These are phyloP conservation scores for Chlorella variabilis DNA, from an alignment of 163 green algal genomes.

Conservation along the genomic window DNA sequence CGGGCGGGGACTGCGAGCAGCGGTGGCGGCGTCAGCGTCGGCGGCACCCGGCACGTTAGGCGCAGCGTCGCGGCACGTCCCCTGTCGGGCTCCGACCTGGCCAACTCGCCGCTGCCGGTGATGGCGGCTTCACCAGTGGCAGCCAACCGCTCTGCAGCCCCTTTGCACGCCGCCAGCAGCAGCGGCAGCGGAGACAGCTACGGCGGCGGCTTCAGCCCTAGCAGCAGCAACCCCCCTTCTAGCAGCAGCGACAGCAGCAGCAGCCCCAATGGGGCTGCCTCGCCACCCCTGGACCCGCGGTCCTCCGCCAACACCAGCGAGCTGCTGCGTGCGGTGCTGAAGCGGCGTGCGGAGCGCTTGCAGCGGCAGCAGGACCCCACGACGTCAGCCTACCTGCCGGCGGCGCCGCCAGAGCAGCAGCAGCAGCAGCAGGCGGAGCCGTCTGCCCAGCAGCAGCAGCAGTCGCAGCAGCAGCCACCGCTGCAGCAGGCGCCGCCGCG, in stretches of 20 bases:
- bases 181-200: neutral
- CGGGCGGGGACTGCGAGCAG: neutral
- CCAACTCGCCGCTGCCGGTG: neutral
- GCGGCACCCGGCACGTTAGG: neutral
- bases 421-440: neutral
- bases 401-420: neutral
- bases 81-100: neutral
- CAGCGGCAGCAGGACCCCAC: constrained; percentile 1
- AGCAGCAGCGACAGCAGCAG: neutral
- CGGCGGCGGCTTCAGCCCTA: neutral
- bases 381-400: too few species aligned
- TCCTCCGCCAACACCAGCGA: constrained; percentile 32
- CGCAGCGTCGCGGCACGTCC: neutral
- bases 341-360: constrained; percentile 36
- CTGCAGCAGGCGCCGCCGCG: neutral
- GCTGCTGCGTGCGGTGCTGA: constrained; percentile 26
- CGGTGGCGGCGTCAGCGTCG: neutral
- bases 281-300: neutral
- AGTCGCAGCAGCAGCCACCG: neutral
- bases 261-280: neutral
- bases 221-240: neutral
- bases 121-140: too few species aligned
- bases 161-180: neutral
- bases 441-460: neutral
- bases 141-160: too few species aligned